Evolutionary conservation across 768 basidiomycete species (phyloP).

Genomic region (Tremella fuciformis): DNA sequence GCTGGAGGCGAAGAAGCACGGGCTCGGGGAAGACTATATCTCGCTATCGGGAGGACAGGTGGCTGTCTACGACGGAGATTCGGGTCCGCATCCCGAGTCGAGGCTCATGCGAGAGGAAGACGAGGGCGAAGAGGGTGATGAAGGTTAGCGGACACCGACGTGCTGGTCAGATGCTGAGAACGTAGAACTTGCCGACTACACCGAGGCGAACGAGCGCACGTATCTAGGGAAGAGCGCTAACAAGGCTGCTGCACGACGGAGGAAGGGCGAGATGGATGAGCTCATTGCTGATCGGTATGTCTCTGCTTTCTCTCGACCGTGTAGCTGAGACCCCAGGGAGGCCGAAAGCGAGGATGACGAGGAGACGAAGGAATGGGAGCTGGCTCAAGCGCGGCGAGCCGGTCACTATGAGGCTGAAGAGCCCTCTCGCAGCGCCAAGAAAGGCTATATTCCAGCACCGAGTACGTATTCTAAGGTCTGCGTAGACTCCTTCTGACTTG

Average conservation of each 20-base stretch:
- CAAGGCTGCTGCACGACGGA: conserved; percentile 45
- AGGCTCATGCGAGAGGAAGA: conserved; percentile 55
- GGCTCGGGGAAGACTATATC: conserved; percentile 50
- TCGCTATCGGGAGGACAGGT: conserved; percentile 50
- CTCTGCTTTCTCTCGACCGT: background rate
- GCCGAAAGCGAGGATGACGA: conserved; percentile 53
- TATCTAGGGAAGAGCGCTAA: conserved; percentile 53
- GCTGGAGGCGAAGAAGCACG: conserved; percentile 37
- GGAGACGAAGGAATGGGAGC: conserved; percentile 52
- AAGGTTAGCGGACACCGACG: conserved; percentile 29
- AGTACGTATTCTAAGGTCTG: conserved; percentile 39
- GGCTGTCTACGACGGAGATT: conserved; percentile 41
- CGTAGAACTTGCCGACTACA: conserved; percentile 49
- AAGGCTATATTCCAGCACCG: conserved; percentile 48
- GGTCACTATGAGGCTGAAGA: conserved; percentile 32
- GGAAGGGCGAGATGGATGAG: conserved; percentile 52
- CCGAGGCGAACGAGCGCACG: conserved; percentile 48
- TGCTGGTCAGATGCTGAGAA: background rate
- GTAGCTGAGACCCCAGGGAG: conserved; percentile 33
- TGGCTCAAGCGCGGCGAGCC: conserved; percentile 53
- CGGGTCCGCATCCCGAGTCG: conserved; percentile 52
- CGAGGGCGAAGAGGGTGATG: conserved; percentile 52
- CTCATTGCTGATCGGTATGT: conserved; percentile 54
- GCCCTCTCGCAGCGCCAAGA: conserved; percentile 29
- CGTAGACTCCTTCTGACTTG: background rate